phyloP scores from a whole-genome alignment of 78 protist genomes.

The Dictyostelium firmibasis region DNA sequence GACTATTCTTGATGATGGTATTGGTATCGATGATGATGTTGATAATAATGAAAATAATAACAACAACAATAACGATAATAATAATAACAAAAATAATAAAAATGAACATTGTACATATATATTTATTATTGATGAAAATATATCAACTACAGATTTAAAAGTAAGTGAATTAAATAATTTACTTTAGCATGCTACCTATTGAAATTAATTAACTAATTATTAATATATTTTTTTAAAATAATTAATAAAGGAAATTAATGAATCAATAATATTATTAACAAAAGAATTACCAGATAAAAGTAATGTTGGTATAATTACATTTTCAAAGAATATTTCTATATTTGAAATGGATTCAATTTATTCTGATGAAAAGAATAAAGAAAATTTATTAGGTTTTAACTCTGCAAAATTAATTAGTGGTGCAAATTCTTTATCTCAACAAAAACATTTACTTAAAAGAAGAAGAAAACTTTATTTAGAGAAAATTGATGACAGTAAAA shows the following conservation, averaged over 20 bases:
- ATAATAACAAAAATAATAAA: background rate
- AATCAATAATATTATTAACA: conserved; percentile 5
- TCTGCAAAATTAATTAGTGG: conserved; percentile 28
- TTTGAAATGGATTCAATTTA: conserved; percentile 30
- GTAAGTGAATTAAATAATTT: no score
- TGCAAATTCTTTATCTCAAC: background rate
- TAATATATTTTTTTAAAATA: background rate
- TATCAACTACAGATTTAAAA: conserved; percentile 14
- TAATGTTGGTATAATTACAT: conserved; percentile 7
- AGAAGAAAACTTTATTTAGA: conserved; percentile 36
- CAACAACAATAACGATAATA: background rate
- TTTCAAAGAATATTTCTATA: conserved; percentile 50
- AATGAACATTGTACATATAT: background rate
- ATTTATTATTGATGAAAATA: conserved; percentile 58
- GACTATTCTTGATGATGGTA: background rate
- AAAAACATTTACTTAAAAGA: background rate
- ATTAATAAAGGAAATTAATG: background rate
- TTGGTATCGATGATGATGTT: background rate
- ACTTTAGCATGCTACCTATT: no score
- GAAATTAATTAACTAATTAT: background rate
- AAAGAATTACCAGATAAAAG: background rate
- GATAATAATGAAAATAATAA: background rate
- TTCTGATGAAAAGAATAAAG: background rate
- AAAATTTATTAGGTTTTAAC: background rate
- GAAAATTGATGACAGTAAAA: background rate